phyloP scores from a whole-genome alignment of 495 filamentous ascomycete species.

The Neurospora sp. region DNA sequence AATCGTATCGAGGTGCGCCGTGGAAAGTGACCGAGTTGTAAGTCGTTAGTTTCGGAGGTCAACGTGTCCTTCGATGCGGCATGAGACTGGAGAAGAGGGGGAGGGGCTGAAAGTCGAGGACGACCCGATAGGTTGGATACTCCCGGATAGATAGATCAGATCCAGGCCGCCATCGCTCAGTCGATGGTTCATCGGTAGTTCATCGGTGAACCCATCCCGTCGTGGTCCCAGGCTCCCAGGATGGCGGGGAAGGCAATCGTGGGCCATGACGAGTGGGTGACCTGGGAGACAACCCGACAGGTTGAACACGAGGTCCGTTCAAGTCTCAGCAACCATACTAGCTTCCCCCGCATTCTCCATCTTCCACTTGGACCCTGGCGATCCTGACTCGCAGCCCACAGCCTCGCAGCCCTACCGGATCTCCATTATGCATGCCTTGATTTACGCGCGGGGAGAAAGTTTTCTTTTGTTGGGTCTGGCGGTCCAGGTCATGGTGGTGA shows the following conservation, averaged over 20 bases:
- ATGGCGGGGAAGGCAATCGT: neutral
- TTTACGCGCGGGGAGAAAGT: neutral
- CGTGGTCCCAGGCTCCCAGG: neutral
- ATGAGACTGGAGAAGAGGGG: neutral
- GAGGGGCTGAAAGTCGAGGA: neutral
- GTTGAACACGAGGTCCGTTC: neutral
- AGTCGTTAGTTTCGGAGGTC: neutral
- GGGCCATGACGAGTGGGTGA: neutral
- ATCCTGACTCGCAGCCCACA: neutral
- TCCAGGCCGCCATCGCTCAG: neutral
- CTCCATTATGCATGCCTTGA: neutral
- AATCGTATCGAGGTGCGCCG: neutral
- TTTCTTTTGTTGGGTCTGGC: neutral
- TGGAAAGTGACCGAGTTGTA: neutral
- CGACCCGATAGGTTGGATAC: neutral
- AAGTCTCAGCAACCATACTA: neutral
- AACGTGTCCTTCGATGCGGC: neutral
- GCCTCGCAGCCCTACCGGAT: neutral
- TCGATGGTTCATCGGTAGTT: neutral
- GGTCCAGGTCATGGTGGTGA: neutral
- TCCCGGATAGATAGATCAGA: neutral
- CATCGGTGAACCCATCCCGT: neutral
- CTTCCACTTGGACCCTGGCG: neutral
- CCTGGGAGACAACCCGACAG: neutral
- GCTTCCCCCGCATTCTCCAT: constrained; percentile 2